Evolutionary conservation across 352 stramenopile species (phyloP).

Genomic region (Pythium diclinum): DNA sequence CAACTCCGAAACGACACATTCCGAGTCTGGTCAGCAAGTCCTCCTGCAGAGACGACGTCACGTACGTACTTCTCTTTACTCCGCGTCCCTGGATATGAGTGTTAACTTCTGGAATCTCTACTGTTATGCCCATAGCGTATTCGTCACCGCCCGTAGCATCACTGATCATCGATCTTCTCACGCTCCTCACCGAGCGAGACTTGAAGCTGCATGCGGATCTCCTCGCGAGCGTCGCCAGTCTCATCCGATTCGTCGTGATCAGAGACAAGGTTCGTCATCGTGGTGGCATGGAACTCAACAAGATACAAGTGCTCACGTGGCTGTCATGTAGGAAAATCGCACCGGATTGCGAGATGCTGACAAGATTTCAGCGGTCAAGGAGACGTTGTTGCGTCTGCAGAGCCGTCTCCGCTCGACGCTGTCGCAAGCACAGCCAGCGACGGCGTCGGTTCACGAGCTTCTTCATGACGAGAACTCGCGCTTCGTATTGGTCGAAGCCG

Average conservation of each 20-base stretch:
- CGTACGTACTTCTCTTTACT: conserved; percentile 22
- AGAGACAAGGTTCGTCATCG: conserved; percentile 46
- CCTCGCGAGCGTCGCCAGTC: conserved; percentile 61
- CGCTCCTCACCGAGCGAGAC: conserved; percentile 50
- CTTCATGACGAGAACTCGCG: conserved; percentile 2
- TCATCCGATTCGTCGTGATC: conserved; percentile 61
- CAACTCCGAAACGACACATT: conserved; percentile 48
- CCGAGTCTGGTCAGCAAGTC: conserved; percentile 28
- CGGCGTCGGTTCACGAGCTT: neutral
- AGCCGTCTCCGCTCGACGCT: conserved; percentile 24
- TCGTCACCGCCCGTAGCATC: conserved; percentile 20
- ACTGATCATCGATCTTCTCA: conserved; percentile 35
- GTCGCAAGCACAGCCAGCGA: neutral
- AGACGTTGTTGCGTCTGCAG: conserved; percentile 10
- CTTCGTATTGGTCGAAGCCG: neutral
- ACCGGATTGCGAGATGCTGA: neutral
- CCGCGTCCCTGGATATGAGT: neutral
- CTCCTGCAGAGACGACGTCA: conserved; percentile 3
- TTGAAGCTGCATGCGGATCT: conserved; percentile 59
- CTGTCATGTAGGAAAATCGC: conserved; percentile 6
- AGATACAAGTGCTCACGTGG: neutral
- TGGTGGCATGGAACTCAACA: neutral
- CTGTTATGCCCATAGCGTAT: conserved; percentile 15
- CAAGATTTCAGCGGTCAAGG: conserved; percentile 3
- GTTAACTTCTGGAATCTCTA: neutral